Evolutionary conservation across 257 asterid species (phyloP).

Genomic region (Capsicum baccatum): DNA sequence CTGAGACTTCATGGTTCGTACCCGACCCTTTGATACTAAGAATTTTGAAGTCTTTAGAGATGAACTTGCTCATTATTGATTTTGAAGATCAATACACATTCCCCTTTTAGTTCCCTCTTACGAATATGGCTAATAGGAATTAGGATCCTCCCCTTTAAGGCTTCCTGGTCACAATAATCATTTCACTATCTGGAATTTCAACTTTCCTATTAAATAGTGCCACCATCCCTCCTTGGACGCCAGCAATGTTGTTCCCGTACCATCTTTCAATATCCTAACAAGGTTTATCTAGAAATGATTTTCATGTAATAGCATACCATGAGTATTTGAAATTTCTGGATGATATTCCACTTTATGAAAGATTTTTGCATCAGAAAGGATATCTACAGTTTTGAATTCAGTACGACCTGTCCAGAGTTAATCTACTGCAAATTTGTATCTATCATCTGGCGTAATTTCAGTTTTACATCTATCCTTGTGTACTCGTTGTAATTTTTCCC

Average conservation of each 20-base stretch:
- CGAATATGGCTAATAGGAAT: background rate
- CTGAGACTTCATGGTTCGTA: too few relatives aligned
- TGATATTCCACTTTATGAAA: background rate
- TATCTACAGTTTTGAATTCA: background rate
- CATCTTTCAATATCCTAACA: background rate
- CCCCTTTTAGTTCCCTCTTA: background rate
- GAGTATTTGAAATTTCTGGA: background rate
- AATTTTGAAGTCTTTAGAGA: background rate
- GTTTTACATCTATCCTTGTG: background rate
- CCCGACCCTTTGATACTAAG: background rate
- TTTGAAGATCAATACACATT: background rate
- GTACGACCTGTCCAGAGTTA: background rate
- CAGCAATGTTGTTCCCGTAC: background rate
- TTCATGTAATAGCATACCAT: slow-evolving; percentile 7
- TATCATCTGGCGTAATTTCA: background rate
- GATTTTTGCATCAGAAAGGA: slow-evolving; percentile 11
- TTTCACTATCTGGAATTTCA: background rate
- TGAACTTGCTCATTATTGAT: background rate
- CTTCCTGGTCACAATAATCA: background rate
- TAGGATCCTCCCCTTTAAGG: background rate
- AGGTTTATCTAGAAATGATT: background rate
- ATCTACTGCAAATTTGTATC: background rate
- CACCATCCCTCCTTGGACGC: background rate
- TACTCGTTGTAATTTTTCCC: background rate
- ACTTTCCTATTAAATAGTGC: background rate